Conservation (phyloP, 2,329 filamentous ascomycete genomes). For the Chaetoscypha palmicola region DNA sequence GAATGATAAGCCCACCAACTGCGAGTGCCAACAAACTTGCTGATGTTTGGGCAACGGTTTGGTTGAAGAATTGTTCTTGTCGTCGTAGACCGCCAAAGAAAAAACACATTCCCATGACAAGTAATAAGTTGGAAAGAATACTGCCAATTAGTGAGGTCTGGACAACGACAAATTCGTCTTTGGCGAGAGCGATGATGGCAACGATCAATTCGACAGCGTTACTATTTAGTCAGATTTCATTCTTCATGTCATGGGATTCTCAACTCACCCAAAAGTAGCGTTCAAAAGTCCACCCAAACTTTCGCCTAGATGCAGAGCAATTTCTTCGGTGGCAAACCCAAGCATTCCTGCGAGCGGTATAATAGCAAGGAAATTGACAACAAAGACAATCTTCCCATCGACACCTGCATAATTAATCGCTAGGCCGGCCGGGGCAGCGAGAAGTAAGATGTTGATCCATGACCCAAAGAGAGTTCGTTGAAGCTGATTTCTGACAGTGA, state of each 20-base stretch:
- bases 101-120: conserved; percentile 89
- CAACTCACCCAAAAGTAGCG: conserved; percentile 70
- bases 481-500: conserved; percentile 58
- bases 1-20: conserved; percentile 78
- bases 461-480: conserved; percentile 71
- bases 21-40: conserved; percentile 61
- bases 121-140: conserved; percentile 82
- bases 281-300: conserved; percentile 84
- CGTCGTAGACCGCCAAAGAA: conserved; percentile 68
- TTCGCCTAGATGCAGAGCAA: conserved; percentile 74
- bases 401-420: conserved; percentile 59
- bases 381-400: conserved; percentile 61
- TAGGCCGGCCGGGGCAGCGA: conserved; percentile 76
- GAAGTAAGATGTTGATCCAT: conserved; percentile 77
- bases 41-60: conserved; percentile 84
- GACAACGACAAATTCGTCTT: conserved; percentile 67
- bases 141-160: conserved; percentile 89
- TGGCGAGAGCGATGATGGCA: conserved; percentile 70
- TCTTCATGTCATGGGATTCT: neutral
- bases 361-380: conserved; percentile 91
- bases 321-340: conserved; percentile 83
- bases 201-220: conserved; percentile 89
- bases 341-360: conserved; percentile 83
- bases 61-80: conserved; percentile 81
- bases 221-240: conserved; percentile 33